phyloP scores from a whole-genome alignment of 352 stramenopile genomes.

The Saprolegnia diclina region DNA sequence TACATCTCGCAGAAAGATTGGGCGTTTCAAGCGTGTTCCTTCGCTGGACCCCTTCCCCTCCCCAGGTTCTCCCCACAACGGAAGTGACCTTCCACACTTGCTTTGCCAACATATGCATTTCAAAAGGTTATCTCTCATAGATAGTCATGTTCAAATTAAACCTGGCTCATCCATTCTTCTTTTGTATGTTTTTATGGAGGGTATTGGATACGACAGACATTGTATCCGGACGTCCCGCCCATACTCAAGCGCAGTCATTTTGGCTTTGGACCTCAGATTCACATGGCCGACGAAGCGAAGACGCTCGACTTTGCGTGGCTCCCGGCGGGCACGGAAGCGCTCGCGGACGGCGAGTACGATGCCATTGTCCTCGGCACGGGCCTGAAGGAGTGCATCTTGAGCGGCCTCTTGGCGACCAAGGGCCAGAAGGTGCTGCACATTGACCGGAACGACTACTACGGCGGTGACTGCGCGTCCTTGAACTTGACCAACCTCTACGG shows the following conservation, averaged over 20 bases:
- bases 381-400: constrained; percentile 99
- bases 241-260: constrained; percentile 21
- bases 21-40: constrained; percentile 13
- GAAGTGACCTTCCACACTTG: constrained; percentile 7
- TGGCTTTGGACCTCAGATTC: constrained; percentile 14
- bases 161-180: neutral
- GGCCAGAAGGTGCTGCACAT: constrained; percentile 96
- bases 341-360: constrained; percentile 99
- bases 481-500: constrained; percentile 98
- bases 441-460: constrained; percentile 98
- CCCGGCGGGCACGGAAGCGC: constrained; percentile 87
- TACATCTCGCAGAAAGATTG: constrained; percentile 1
- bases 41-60: constrained; percentile 5
- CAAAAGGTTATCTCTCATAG: neutral
- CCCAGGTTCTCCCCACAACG: neutral
- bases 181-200: neutral
- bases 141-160: constrained; percentile 15
- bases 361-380: constrained; percentile 99
- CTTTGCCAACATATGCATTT: neutral
- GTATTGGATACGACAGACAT: neutral
- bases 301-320: constrained; percentile 92
- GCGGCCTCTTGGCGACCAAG: constrained; percentile 91
- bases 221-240: neutral
- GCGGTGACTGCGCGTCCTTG: constrained; percentile 95
- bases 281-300: constrained; percentile 29